These are phyloP conservation scores for Luvunga scandens DNA, from an alignment of 345 rosid species.

Conservation along the genomic window DNA sequence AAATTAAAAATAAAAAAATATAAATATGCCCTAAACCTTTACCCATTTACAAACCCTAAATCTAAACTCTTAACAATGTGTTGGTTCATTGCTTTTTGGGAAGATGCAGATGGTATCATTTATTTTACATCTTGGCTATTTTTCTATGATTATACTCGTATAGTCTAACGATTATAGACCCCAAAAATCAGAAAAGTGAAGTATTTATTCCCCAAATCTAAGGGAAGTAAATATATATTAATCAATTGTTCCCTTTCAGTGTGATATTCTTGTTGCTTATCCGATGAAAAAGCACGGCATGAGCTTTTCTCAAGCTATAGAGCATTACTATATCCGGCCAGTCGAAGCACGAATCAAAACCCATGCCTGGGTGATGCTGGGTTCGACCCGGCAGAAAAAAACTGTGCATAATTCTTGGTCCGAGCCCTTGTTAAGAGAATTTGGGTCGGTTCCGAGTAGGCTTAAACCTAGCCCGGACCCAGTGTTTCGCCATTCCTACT, in stretches of 20 bases:
- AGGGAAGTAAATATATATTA: background rate
- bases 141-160: background rate
- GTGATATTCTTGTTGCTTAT: constrained; percentile 64
- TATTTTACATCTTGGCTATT: background rate
- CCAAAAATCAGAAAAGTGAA: background rate
- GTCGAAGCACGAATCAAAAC: no score
- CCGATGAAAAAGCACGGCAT: constrained; percentile 61
- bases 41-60: no score
- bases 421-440: no score
- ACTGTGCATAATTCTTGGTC: no score
- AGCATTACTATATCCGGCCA: constrained; percentile 19
- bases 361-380: no score
- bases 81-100: constrained; percentile 79
- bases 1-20: no score
- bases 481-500: accelerated
- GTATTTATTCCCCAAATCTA: background rate
- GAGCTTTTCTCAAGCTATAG: constrained; percentile 51
- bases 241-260: constrained; percentile 28
- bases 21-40: no score
- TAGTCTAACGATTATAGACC: background rate
- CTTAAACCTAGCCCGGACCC: no score
- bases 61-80: no score
- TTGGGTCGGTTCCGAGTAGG: no score
- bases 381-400: no score
- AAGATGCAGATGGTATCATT: constrained; percentile 61